Evolutionary conservation across 2,329 filamentous ascomycete genomes (phyloP).

Genomic region (Phialophora chinensis): DNA sequence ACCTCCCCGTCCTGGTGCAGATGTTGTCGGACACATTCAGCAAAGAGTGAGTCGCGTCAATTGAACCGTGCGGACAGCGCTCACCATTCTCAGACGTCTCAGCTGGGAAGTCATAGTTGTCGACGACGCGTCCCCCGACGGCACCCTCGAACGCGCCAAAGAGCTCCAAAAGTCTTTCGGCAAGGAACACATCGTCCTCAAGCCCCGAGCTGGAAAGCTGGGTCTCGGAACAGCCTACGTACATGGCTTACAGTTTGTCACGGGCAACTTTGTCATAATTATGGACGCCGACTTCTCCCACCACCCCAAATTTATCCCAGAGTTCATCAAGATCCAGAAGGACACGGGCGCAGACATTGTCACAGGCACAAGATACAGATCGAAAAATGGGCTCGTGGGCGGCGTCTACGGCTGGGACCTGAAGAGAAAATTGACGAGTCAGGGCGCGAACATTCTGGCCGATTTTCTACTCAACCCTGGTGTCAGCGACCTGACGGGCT

Average conservation of each 20-base stretch:
- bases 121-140: conserved; percentile 96
- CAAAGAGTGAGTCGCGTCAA: conserved; percentile 68
- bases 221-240: conserved; percentile 97
- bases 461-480: conserved; percentile 92
- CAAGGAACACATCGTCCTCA: conserved; percentile 76
- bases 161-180: conserved; percentile 88
- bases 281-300: conserved; percentile 99
- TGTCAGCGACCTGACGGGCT: conserved; percentile 93
- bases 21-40: conserved; percentile 91
- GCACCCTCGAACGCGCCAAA: conserved; percentile 86
- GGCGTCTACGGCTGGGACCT: conserved; percentile 98
- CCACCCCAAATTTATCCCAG: conserved; percentile 97
- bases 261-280: conserved; percentile 96
- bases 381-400: conserved; percentile 67
- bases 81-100: conserved; percentile 68
- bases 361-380: conserved; percentile 86
- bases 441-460: conserved; percentile 92
- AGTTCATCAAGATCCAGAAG: conserved; percentile 86
- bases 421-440: conserved; percentile 75
- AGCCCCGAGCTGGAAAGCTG: conserved; percentile 90
- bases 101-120: conserved; percentile 98
- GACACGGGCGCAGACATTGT: conserved; percentile 89
- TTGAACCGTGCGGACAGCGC: neutral
- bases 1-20: conserved; percentile 95
- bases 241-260: conserved; percentile 86